Conservation (phyloP, 2,329 filamentous ascomycete species). For the Mycogone perniciosa region DNA sequence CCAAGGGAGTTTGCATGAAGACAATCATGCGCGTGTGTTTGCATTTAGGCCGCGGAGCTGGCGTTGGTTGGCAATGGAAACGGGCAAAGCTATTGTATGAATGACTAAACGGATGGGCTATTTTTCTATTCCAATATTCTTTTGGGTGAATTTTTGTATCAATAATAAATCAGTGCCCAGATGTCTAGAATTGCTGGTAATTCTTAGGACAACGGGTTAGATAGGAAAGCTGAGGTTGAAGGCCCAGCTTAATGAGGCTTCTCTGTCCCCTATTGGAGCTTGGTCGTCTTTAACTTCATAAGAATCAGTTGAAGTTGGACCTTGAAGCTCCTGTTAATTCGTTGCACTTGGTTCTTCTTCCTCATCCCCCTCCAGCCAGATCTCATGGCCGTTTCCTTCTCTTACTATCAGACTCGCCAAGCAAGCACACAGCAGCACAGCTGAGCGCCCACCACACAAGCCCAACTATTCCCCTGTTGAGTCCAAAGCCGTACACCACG, state of each 20-base stretch:
- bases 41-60: conserved; percentile 7
- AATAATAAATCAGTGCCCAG: too few relatives aligned
- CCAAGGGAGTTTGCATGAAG: conserved; percentile 28
- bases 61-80: conserved; percentile 16
- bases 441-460: conserved; percentile 52
- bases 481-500: conserved; percentile 52
- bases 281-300: too few relatives aligned
- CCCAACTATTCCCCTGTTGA: conserved; percentile 52
- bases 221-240: too few relatives aligned
- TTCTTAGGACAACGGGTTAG: too few relatives aligned
- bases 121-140: not conserved
- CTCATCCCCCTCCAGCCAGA: conserved; percentile 57
- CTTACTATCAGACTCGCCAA: conserved; percentile 48
- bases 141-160: not conserved
- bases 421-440: conserved; percentile 42
- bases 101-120: not conserved
- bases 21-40: not conserved
- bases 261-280: too few relatives aligned
- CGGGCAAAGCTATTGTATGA: not conserved
- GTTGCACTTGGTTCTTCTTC: conserved; percentile 14
- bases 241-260: too few relatives aligned
- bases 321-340: not conserved
- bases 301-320: not conserved
- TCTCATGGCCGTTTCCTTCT: conserved; percentile 60
- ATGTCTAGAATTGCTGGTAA: too few relatives aligned